These are phyloP conservation scores for Helminthosporium solani DNA, from an alignment of 2,329 filamentous ascomycete genomes.

Conservation along the genomic window DNA sequence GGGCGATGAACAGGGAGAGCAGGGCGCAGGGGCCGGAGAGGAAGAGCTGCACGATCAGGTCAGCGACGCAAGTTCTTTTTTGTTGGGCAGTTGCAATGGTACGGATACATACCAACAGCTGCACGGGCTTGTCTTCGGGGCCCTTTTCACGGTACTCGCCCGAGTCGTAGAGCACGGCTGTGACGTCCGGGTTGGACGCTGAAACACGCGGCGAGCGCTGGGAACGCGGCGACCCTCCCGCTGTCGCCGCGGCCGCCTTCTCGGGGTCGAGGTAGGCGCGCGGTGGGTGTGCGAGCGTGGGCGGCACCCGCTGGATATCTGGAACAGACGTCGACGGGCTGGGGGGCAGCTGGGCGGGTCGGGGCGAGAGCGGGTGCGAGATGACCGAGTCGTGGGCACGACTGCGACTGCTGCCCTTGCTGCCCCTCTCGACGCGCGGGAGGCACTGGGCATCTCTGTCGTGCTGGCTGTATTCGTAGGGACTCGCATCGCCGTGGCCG, in stretches of 20 bases:
- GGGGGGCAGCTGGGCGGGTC: slow-evolving; percentile 27
- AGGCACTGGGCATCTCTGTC: slow-evolving; percentile 17
- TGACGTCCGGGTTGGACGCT: slow-evolving; percentile 20
- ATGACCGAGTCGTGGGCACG: slow-evolving; percentile 41
- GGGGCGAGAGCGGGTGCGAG: slow-evolving; percentile 40
- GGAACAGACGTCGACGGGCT: slow-evolving; percentile 36
- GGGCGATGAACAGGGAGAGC: slow-evolving; percentile 54
- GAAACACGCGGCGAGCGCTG: slow-evolving; percentile 21
- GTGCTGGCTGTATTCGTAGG: slow-evolving; percentile 29
- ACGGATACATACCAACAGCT: slow-evolving; percentile 45
- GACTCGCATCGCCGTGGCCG: slow-evolving; percentile 16
- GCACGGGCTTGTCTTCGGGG: slow-evolving; percentile 48
- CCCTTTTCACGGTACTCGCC: slow-evolving; percentile 40
- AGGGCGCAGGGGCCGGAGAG: slow-evolving; percentile 56
- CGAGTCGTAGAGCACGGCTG: slow-evolving; percentile 34
- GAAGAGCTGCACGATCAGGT: slow-evolving; percentile 50
- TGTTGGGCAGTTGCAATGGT: neutral
- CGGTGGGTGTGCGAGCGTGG: slow-evolving; percentile 15
- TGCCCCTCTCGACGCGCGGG: slow-evolving; percentile 18
- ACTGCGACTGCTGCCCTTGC: slow-evolving; percentile 26
- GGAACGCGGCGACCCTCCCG: no score
- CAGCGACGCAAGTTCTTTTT: slow-evolving; percentile 5
- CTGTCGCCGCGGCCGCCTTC: slow-evolving; percentile 24
- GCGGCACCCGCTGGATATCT: slow-evolving; percentile 9
- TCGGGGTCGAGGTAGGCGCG: slow-evolving; percentile 36